These are phyloP conservation scores for Nakazawaea ernobii DNA, from an alignment of 805 yeast species.

Conservation along the genomic window DNA sequence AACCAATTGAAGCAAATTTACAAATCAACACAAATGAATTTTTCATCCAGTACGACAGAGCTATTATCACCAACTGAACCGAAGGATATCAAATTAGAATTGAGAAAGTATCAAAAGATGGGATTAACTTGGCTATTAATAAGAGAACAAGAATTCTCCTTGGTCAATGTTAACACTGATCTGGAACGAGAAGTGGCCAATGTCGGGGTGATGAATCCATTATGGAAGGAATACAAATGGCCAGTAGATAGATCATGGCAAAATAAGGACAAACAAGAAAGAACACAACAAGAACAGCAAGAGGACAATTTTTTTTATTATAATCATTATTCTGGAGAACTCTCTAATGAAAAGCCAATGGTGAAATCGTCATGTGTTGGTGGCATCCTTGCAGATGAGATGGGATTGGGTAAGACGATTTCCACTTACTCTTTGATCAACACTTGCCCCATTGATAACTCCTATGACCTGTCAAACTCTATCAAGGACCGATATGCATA, in stretches of 20 bases:
- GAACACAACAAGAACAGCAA: not conserved
- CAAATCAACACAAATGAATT: conserved; percentile 47
- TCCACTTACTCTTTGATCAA: conserved; percentile 72
- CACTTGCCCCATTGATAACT: conserved; percentile 51
- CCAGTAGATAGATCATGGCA: conserved; percentile 46
- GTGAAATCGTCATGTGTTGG: conserved; percentile 60
- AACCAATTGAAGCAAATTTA: conserved; percentile 78
- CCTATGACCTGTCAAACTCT: conserved; percentile 14
- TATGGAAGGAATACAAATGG: conserved; percentile 80
- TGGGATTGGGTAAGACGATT: conserved; percentile 94
- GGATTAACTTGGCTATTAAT: conserved; percentile 89
- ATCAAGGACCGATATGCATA: conserved; percentile 46
- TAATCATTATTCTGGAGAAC: conserved; percentile 74
- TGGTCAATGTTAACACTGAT: conserved; percentile 27
- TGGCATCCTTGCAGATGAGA: conserved; percentile 91
- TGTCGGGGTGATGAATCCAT: conserved; percentile 65
- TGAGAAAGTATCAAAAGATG: conserved; percentile 77
- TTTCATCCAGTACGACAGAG: conserved; percentile 36
- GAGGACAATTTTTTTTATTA: conserved; percentile 50
- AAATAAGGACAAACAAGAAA: conserved; percentile 3
- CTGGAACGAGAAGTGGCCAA: conserved; percentile 29
- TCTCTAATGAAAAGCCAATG: conserved; percentile 62
- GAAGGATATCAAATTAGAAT: conserved; percentile 47
- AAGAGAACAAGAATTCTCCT: conserved; percentile 59
- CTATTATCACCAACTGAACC: conserved; percentile 61